Conservation (phyloP, 352 stramenopile species). For the Phytopythium chamaehyphon region DNA sequence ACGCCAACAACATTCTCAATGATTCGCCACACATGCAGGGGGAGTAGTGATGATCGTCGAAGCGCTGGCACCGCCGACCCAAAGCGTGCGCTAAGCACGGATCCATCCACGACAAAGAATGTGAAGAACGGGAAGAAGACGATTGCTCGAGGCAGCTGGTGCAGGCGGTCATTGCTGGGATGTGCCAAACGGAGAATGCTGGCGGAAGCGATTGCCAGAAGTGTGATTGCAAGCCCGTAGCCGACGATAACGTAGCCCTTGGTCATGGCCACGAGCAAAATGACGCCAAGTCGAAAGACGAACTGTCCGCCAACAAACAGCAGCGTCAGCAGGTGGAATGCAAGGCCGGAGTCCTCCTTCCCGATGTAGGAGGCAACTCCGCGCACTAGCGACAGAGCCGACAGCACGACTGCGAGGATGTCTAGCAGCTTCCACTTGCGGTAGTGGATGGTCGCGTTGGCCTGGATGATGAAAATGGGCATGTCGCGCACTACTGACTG, state of each 20-base stretch:
- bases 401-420: conserved; percentile 51
- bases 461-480: conserved; percentile 67
- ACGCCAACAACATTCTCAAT: conserved; percentile 49
- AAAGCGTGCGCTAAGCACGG: conserved; percentile 27
- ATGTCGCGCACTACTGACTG: conserved; percentile 68
- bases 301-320: conserved; percentile 62
- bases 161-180: conserved; percentile 17
- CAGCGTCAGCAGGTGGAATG: conserved; percentile 26
- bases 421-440: conserved; percentile 71
- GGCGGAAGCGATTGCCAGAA: conserved; percentile 30
- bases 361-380: conserved; percentile 38
- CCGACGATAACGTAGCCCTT: conserved; percentile 34
- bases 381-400: conserved; percentile 42
- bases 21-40: conserved; percentile 48
- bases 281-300: conserved; percentile 44
- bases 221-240: conserved; percentile 30
- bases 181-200: conserved; percentile 36
- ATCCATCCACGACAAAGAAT: conserved; percentile 54
- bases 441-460: conserved; percentile 78
- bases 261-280: conserved; percentile 67
- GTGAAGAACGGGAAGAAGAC: conserved; percentile 70
- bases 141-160: conserved; percentile 40
- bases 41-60: conserved; percentile 25
- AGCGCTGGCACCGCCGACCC: conserved; percentile 33
- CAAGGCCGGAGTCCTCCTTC: conserved; percentile 29